Conservation (phyloP, 1,284 basidiomycete genomes). For the Cryptococcus floricola region DNA sequence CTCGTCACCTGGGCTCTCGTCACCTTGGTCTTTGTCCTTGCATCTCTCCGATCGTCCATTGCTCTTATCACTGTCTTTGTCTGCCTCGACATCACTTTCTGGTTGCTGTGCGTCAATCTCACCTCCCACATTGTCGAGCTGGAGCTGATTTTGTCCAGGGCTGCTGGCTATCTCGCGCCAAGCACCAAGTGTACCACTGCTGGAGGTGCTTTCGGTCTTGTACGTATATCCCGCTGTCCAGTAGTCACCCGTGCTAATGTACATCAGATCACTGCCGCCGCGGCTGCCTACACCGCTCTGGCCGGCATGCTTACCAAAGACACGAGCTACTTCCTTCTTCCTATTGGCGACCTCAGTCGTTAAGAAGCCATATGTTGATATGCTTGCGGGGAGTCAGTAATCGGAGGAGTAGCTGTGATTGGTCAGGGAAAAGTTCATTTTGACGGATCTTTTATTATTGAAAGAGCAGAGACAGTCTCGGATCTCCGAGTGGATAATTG, state of each 20-base stretch:
- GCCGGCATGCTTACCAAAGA: constrained; percentile 52
- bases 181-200: constrained; percentile 53
- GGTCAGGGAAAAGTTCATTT: too few species aligned
- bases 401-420: too few species aligned
- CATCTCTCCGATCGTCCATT: constrained; percentile 62
- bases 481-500: too few species aligned
- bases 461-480: too few species aligned
- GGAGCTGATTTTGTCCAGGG: constrained; percentile 9
- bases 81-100: constrained; percentile 60
- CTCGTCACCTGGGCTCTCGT: constrained; percentile 45
- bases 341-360: constrained; percentile 46
- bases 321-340: constrained; percentile 52
- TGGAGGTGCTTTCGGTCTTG: constrained; percentile 67
- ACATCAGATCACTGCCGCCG: constrained; percentile 35
- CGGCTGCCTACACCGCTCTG: constrained; percentile 50
- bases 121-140: background rate
- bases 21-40: constrained; percentile 51
- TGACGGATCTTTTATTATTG: too few species aligned
- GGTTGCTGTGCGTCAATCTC: constrained; percentile 43
- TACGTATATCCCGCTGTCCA: constrained; percentile 23
- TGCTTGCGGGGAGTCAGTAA: too few species aligned
- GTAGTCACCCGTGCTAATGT: background rate
- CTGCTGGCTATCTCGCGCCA: constrained; percentile 39
- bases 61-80: constrained; percentile 66
- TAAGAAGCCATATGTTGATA: too few species aligned